phyloP scores from a whole-genome alignment of 2,329 filamentous ascomycete species.

The Claviceps sp. region DNA sequence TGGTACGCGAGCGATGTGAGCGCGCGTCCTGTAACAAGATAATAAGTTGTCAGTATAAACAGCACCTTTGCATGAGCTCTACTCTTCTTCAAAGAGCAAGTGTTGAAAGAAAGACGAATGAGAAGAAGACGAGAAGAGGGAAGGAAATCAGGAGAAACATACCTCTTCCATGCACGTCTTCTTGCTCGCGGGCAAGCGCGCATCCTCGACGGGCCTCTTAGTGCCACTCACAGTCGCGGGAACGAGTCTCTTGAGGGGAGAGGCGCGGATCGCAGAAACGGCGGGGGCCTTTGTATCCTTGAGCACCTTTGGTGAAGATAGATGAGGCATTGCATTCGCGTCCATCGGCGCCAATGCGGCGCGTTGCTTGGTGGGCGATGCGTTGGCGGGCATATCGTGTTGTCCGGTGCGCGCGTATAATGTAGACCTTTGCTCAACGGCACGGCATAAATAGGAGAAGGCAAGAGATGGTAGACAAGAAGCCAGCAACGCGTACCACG shows the following conservation, averaged over 20 bases:
- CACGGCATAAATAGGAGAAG: not conserved
- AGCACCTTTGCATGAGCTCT: not conserved
- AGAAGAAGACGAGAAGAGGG: not conserved
- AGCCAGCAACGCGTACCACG: not conserved
- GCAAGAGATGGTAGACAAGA: not conserved
- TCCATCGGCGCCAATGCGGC: constrained; percentile 33
- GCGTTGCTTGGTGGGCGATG: constrained; percentile 32
- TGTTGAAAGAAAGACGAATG: not conserved
- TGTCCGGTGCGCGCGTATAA: not conserved
- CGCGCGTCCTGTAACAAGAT: constrained; percentile 1
- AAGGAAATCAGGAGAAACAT: constrained; percentile 3
- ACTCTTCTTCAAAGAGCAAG: not conserved
- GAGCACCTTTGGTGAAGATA: constrained; percentile 10
- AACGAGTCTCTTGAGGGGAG: constrained; percentile 7
- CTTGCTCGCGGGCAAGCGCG: constrained; percentile 15
- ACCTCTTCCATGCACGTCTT: constrained; percentile 22
- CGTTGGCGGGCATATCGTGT: not conserved
- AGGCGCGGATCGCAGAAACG: constrained; percentile 2
- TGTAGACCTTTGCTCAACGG: not conserved
- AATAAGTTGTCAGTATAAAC: constrained; percentile 4
- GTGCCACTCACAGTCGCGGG: constrained; percentile 9
- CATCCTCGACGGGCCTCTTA: constrained; percentile 13
- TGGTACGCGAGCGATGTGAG: constrained; percentile 13
- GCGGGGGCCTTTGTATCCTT: constrained; percentile 4
- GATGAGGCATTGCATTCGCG: constrained; percentile 26